A percentile compares a stretch with the other conserved stretches of the same genome.
phyloP scores from a whole-genome alignment of 768 basidiomycete genomes.

The Tephrocybe sp. region DNA sequence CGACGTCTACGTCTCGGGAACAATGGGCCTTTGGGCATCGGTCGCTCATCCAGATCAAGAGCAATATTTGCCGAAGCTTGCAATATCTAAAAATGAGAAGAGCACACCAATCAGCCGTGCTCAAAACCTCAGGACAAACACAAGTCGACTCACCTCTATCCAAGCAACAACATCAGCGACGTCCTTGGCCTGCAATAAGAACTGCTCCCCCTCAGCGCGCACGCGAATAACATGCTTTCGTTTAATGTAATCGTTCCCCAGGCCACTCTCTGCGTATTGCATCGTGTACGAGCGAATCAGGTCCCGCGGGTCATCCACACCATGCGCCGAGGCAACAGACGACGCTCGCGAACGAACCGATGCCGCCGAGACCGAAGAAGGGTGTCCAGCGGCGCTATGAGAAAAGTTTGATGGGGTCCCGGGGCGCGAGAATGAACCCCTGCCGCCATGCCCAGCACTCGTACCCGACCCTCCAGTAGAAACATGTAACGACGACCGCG shows the following conservation, averaged over 20 bases:
- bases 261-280: constrained; percentile 88
- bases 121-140: constrained; percentile 4
- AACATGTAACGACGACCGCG: constrained; percentile 8
- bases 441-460: not conserved
- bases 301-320: constrained; percentile 39
- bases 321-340: constrained; percentile 1
- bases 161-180: constrained; percentile 86
- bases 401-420: not conserved
- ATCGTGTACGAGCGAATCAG: constrained; percentile 74
- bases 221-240: constrained; percentile 92
- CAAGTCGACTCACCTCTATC: constrained; percentile 72
- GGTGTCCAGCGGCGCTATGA: not conserved
- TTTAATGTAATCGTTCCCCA: constrained; percentile 94
- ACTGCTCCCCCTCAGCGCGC: constrained; percentile 93
- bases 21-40: constrained; percentile 88
- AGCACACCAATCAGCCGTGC: constrained; percentile 3
- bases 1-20: constrained; percentile 46
- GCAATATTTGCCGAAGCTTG: constrained; percentile 92
- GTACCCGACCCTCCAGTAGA: not conserved
- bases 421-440: constrained; percentile 1
- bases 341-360: constrained; percentile 8
- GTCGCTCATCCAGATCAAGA: constrained; percentile 85
- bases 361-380: constrained; percentile 5
- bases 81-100: constrained; percentile 50
- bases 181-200: constrained; percentile 85